A percentile compares a stretch with the other conserved stretches of the same genome.
Evolutionary conservation across 805 yeast genomes (phyloP).

Genomic region (Myxozyma mucilagina): DNA sequence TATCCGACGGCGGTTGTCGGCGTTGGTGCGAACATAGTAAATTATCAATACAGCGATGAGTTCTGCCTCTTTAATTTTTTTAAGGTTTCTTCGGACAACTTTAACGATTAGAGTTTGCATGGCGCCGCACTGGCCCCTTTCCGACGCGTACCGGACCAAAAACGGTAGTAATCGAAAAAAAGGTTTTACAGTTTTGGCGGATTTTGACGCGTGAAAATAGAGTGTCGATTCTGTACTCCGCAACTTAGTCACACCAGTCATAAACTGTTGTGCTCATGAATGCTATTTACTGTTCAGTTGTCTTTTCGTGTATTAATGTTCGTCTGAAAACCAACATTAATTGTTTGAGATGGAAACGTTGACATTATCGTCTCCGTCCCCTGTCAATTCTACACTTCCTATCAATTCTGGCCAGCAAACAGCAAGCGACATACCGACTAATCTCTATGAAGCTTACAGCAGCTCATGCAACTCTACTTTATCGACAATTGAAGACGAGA

Average conservation of each 20-base stretch:
- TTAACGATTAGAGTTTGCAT: too few species aligned
- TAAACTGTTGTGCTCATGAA: too few species aligned
- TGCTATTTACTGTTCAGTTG: too few species aligned
- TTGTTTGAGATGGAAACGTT: neutral
- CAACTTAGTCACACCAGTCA: too few species aligned
- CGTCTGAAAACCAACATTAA: neutral
- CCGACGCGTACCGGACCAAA: too few species aligned
- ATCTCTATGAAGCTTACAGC: neutral
- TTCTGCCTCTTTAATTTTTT: neutral
- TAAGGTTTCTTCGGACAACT: neutral
- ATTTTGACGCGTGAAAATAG: too few species aligned
- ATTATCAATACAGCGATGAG: neutral
- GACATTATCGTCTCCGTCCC: neutral
- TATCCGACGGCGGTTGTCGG: neutral
- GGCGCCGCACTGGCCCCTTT: too few species aligned
- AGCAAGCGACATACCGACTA: neutral
- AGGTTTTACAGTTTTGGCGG: too few species aligned
- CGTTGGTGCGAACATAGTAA: neutral
- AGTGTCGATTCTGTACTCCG: too few species aligned
- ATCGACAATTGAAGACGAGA: constrained; percentile 2
- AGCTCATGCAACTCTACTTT: neutral
- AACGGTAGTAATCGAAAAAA: too few species aligned
- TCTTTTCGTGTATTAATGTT: neutral
- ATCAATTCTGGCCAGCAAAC: neutral
- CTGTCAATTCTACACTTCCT: neutral